Conservation (phyloP, 805 yeast species). For the Candida schatavii region DNA sequence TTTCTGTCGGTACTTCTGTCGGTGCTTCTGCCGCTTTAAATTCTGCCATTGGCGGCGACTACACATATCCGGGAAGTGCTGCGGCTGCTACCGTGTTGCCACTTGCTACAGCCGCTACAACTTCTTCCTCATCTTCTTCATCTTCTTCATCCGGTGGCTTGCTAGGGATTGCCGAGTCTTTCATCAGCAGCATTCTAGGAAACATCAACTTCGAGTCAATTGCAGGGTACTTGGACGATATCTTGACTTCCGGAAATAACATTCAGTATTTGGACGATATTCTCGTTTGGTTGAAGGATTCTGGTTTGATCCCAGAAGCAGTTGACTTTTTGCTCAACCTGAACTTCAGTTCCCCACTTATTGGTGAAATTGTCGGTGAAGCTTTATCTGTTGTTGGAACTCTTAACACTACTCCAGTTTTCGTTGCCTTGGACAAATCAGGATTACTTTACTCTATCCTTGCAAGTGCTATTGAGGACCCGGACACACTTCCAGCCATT, state of each 20-base stretch:
- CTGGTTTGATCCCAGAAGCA: conserved; percentile 23
- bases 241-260: conserved; percentile 19
- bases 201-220: conserved; percentile 19
- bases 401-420: conserved; percentile 23
- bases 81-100: background rate
- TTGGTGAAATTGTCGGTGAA: conserved; percentile 14
- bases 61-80: conserved; percentile 3
- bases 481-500: conserved; percentile 22
- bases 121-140: conserved; percentile 5
- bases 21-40: background rate
- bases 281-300: conserved; percentile 20
- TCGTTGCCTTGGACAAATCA: conserved; percentile 27
- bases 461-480: conserved; percentile 20
- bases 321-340: conserved; percentile 21
- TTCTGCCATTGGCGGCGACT: conserved; percentile 1
- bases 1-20: background rate
- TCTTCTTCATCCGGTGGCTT: conserved; percentile 15
- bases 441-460: conserved; percentile 26
- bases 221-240: conserved; percentile 27
- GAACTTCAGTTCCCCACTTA: conserved; percentile 19
- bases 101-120: conserved; percentile 1
- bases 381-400: conserved; percentile 13
- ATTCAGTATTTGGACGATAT: conserved; percentile 21
- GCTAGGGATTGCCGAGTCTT: conserved; percentile 15
- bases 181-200: conserved; percentile 10